phyloP scores from a whole-genome alignment of 805 yeast species.

The Saturnispora bothae region DNA sequence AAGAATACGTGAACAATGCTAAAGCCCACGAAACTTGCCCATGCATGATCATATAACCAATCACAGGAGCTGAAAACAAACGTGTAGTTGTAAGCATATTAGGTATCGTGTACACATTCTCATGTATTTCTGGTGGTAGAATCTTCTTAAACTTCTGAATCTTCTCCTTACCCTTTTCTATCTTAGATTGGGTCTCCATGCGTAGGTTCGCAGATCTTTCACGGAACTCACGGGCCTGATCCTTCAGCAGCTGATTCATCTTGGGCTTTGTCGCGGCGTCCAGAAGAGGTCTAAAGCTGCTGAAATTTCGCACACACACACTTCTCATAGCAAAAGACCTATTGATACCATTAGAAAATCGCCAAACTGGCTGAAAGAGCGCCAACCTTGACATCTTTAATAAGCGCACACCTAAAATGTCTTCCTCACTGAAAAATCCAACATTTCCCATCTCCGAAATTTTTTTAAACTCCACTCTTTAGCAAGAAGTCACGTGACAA shows the following conservation, averaged over 20 bases:
- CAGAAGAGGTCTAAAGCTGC: not conserved
- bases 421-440: too few species aligned
- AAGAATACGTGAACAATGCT: slow-evolving; percentile 69
- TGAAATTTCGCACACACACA: slow-evolving; percentile 5
- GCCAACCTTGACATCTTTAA: not conserved
- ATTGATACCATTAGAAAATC: too few species aligned
- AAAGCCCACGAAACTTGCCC: slow-evolving; percentile 58
- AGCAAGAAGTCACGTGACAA: slow-evolving; percentile 16
- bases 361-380: not conserved
- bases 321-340: too few species aligned
- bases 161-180: slow-evolving; percentile 12
- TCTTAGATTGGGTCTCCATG: not conserved
- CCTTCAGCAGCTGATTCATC: slow-evolving; percentile 2
- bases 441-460: too few species aligned
- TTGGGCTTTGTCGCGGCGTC: slow-evolving; percentile 3
- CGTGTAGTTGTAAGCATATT: slow-evolving; percentile 76
- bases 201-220: not conserved
- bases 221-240: slow-evolving; percentile 3
- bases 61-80: slow-evolving; percentile 69
- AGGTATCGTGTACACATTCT: slow-evolving; percentile 73
- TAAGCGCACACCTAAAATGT: too few species aligned
- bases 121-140: slow-evolving; percentile 31
- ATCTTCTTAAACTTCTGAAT: slow-evolving; percentile 24
- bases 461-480: too few species aligned
- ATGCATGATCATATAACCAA: slow-evolving; percentile 67